Evolutionary conservation across 2,329 filamentous ascomycete genomes (phyloP), one percentile per base, ranked within the genome.

Genomic region (Alternaria alternata): DNA sequence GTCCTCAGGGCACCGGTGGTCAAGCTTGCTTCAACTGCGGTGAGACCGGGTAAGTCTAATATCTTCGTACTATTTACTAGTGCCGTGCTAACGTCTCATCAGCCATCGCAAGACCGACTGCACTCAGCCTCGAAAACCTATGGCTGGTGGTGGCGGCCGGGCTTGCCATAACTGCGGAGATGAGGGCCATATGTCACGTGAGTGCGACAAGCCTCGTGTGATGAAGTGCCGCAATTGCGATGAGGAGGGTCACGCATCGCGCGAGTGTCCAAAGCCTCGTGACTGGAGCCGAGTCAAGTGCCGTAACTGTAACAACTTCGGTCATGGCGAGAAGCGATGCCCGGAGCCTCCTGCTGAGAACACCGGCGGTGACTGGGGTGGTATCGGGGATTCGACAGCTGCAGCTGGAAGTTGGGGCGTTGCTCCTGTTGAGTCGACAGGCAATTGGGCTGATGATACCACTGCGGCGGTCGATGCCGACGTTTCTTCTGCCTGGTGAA

Each of bases 181-280:
- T 22, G 57, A 57, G 1, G 75, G 72, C 4, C 75, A 78, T 43
- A 66, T 71, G 32, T 70, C 67, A 14, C 64, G 61, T 3, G 66
- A 70, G 0, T 78, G 76, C 47, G 47, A 69, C 28, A 67, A 78
- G 41, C 69, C 70, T 20, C 66, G 64, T 1, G 69, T 74, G 16
- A 67, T 75, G n/a, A 76, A 75, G 65, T 86, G 84, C 76, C 79
- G 83, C 69, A 91, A 91, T 78, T 91, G 89, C 66, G 88, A 87
- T 20, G 76, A 85, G 41, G 85, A 88, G 53, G 89, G 88, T 5
- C 88, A 91, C n/a, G 14, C 36, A 6, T 36, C 57, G 39, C 57
- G 57, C 9, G 52, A 59, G 11, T 59, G 57, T 39, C 18, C 24
- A 63, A 80, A 82, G 43, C 76, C 81, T 63, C 81, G 80, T 18